A percentile compares a stretch with the other conserved stretches of the same genome.
phyloP scores from a whole-genome alignment of 345 rosid genomes.

The Theobroma cacao region DNA sequence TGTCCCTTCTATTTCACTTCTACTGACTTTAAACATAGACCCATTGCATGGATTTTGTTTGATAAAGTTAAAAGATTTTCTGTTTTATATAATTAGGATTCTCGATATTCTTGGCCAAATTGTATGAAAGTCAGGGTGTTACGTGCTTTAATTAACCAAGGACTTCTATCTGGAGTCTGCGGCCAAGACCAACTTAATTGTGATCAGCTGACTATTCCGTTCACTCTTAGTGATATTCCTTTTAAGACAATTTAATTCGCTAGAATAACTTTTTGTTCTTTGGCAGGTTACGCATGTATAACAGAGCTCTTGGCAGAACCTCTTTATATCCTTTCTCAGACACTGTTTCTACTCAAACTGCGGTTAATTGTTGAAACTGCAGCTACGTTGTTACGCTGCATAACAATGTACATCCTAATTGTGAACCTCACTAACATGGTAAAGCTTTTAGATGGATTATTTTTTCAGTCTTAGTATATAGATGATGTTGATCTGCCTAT shows the following conservation, averaged over 20 bases:
- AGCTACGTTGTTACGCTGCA: slow-evolving; percentile 77
- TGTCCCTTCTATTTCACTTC: neutral
- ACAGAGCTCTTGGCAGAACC: slow-evolving; percentile 95
- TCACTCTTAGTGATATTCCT: neutral
- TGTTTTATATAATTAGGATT: neutral
- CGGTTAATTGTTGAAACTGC: slow-evolving; percentile 77
- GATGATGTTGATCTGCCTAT: neutral
- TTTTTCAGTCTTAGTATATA: slow-evolving; percentile 6
- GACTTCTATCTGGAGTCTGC: neutral
- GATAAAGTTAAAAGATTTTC: neutral
- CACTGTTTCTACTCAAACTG: slow-evolving; percentile 62
- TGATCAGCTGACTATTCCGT: neutral
- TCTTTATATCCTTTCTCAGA: slow-evolving; percentile 81
- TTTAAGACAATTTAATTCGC: neutral
- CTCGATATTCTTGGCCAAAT: neutral
- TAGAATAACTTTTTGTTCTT: slow-evolving; percentile 1
- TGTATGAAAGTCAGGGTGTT: neutral
- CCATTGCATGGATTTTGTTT: neutral
- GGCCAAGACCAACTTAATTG: neutral
- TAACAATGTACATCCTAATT: slow-evolving; percentile 69
- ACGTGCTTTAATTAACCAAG: neutral
- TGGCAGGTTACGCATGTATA: slow-evolving; percentile 78
- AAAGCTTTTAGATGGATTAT: slow-evolving; percentile 21
- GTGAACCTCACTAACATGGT: slow-evolving; percentile 62
- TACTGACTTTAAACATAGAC: neutral